Conservation (phyloP, 2,329 filamentous ascomycete genomes). For the Leptosphaerulina australis region DNA sequence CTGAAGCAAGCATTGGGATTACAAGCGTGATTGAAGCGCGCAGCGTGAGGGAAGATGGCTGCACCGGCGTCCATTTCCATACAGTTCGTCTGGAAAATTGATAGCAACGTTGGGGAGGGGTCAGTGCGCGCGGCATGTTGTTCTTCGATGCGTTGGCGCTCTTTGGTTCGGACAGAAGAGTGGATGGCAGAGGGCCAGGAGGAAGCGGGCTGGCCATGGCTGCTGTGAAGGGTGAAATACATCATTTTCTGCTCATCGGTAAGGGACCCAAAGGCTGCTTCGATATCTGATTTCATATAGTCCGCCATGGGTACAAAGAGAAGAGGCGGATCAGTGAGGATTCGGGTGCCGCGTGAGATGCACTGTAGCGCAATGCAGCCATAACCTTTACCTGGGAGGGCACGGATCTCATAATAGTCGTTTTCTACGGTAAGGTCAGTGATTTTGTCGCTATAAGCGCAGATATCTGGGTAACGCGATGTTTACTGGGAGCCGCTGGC, state of each 20-base stretch:
- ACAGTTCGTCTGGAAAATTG: conserved; percentile 52
- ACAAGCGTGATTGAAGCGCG: conserved; percentile 53
- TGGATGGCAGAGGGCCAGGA: conserved; percentile 39
- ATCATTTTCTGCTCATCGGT: conserved; percentile 23
- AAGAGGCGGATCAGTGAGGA: conserved; percentile 50
- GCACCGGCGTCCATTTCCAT: conserved; percentile 45
- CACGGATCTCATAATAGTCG: conserved; percentile 39
- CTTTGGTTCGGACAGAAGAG: conserved; percentile 20
- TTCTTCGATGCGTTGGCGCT: conserved; percentile 36
- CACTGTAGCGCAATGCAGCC: conserved; percentile 49
- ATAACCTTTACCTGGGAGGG: conserved; percentile 49
- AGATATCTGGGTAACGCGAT: not conserved
- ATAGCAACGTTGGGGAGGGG: conserved; percentile 28
- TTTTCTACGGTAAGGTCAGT: conserved; percentile 19
- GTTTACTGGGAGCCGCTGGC: conserved; percentile 1
- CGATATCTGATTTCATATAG: conserved; percentile 45
- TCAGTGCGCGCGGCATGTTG: conserved; percentile 41
- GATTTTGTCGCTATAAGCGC: not conserved
- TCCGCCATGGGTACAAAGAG: conserved; percentile 41
- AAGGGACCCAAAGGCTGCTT: conserved; percentile 32
- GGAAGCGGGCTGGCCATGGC: conserved; percentile 34
- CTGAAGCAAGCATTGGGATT: conserved; percentile 49
- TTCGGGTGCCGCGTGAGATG: conserved; percentile 48
- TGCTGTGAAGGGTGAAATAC: conserved; percentile 40
- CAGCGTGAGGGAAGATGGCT: conserved; percentile 45